These are phyloP conservation scores for Boletus pseudo-olivaceus DNA, from an alignment of 768 basidiomycete genomes.

Conservation along the genomic window DNA sequence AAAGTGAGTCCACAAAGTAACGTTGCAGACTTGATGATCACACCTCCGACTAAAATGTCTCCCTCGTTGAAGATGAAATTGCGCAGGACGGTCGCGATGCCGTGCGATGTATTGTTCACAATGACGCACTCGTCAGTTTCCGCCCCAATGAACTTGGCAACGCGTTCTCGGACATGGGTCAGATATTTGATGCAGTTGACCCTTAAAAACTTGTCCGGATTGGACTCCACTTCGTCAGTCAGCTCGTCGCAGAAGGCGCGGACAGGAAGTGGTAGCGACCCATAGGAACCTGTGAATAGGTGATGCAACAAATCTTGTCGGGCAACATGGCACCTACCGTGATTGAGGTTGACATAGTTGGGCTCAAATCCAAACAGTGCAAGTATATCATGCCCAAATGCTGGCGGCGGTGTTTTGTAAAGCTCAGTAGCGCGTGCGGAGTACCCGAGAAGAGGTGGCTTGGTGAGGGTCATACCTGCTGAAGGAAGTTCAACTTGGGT, in stretches of 20 bases:
- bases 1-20: neutral
- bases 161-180: constrained; percentile 37
- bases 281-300: constrained; percentile 50
- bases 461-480: constrained; percentile 4
- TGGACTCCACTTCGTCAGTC: constrained; percentile 43
- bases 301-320: neutral
- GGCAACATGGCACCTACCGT: constrained; percentile 40
- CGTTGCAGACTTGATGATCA: neutral
- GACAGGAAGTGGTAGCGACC: constrained; percentile 53
- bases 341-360: constrained; percentile 61
- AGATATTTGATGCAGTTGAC: constrained; percentile 35
- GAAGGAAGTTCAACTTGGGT: neutral
- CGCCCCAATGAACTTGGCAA: constrained; percentile 50
- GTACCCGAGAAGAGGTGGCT: neutral
- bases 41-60: constrained; percentile 58
- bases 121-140: constrained; percentile 57
- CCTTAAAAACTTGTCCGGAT: constrained; percentile 55
- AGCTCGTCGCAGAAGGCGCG: constrained; percentile 42
- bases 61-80: constrained; percentile 53
- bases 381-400: constrained; percentile 55
- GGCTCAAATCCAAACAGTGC: constrained; percentile 56
- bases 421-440: constrained; percentile 6
- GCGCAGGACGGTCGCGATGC: constrained; percentile 58
- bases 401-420: constrained; percentile 32
- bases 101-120: constrained; percentile 30